Conservation (phyloP, 106 monocot species). For the Dioscorea dumetorum region DNA sequence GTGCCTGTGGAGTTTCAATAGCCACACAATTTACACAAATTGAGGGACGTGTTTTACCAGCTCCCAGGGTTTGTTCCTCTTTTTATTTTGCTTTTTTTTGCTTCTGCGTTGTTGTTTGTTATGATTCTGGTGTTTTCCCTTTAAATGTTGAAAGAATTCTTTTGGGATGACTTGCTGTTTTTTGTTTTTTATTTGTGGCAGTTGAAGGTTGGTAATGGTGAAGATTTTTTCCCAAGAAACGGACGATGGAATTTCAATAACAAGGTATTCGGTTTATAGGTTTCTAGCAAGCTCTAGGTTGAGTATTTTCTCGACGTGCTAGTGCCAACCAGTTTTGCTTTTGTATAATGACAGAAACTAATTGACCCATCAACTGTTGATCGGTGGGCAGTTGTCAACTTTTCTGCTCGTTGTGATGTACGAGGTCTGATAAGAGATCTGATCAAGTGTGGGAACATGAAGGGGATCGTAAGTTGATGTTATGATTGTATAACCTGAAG, state of each 20-base stretch:
- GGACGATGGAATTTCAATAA: slow-evolving; percentile 98
- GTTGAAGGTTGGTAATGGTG: slow-evolving; percentile 87
- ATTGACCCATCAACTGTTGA: slow-evolving; percentile 30
- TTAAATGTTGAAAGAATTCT: neutral
- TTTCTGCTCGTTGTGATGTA: slow-evolving; percentile 76
- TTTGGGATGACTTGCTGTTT: neutral
- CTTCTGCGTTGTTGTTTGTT: neutral
- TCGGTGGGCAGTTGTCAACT: slow-evolving; percentile 80
- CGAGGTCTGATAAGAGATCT: slow-evolving; percentile 48
- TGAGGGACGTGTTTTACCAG: slow-evolving; percentile 66
- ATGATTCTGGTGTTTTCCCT: neutral
- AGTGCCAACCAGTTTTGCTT: too few relatives aligned
- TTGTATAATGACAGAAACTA: slow-evolving; percentile 42
- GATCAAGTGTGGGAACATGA: slow-evolving; percentile 68
- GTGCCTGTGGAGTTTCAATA: slow-evolving; percentile 65
- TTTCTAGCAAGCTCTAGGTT: neutral
- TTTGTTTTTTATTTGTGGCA: slow-evolving; percentile 8
- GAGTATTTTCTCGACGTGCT: neutral
- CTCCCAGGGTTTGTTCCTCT: slow-evolving; percentile 53
- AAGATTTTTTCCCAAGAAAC: slow-evolving; percentile 62
- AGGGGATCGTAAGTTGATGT: slow-evolving; percentile 65
- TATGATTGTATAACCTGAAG: neutral
- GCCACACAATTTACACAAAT: slow-evolving; percentile 60
- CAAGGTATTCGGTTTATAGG: slow-evolving; percentile 36
- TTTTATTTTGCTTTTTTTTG: neutral